Conservation (phyloP, 2,329 filamentous ascomycete species). For the Phialophora verrucosa region DNA sequence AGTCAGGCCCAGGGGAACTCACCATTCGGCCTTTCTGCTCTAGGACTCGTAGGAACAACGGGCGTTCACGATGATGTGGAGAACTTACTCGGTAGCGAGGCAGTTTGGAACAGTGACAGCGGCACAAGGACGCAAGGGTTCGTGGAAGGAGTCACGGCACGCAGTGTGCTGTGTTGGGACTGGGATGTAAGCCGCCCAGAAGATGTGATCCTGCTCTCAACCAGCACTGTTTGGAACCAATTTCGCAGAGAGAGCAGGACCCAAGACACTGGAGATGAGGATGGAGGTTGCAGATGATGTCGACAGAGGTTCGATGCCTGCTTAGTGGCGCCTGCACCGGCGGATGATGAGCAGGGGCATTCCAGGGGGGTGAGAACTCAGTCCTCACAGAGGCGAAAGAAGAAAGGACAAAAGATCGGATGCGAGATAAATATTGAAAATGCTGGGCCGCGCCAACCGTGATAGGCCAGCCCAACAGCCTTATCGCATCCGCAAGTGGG, state of each 20-base stretch:
- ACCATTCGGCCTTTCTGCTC: not conserved
- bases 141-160: not conserved
- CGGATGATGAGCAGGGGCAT: not conserved
- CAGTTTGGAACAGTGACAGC: constrained; percentile 2
- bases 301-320: not conserved
- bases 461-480: not conserved
- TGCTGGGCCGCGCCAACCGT: not conserved
- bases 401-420: constrained; percentile 3
- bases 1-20: not conserved
- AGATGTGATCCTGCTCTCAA: not conserved
- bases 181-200: not conserved
- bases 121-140: not conserved
- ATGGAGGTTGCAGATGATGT: not conserved
- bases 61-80: not conserved
- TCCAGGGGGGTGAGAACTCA: not conserved
- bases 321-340: not conserved
- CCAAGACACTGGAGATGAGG: not conserved
- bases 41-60: not conserved
- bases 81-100: not conserved
- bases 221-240: not conserved
- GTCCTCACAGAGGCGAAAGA: not conserved
- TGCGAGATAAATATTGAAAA: constrained; percentile 6
- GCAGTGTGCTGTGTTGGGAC: not conserved
- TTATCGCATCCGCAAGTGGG: not conserved
- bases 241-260: not conserved